A percentile compares a stretch with the other conserved stretches of the same genome.
Evolutionary conservation across 2,329 filamentous ascomycete species (phyloP).

Genomic region (Drechslerella dactyloides): DNA sequence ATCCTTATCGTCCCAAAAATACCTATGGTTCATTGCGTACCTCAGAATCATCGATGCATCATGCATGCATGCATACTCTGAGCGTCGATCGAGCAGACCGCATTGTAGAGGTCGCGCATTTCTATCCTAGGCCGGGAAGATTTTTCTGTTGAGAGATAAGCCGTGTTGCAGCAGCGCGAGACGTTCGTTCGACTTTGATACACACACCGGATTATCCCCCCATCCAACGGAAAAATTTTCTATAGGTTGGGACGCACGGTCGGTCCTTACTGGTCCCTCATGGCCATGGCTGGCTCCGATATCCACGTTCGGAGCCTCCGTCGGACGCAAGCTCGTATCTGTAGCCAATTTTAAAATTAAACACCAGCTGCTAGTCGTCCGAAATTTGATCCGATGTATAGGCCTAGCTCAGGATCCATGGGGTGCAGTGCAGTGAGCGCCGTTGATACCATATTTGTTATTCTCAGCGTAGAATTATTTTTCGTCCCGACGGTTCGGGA

Average conservation of each 20-base stretch:
- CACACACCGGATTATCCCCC: slow-evolving; percentile 43
- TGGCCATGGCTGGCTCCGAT: background rate
- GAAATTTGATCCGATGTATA: slow-evolving; percentile 3
- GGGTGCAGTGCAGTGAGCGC: too few species aligned
- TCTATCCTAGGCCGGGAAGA: too few species aligned
- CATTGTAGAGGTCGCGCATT: too few species aligned
- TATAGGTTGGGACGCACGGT: slow-evolving; percentile 28
- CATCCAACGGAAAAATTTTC: slow-evolving; percentile 43
- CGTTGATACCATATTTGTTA: too few species aligned
- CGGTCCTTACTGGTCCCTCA: background rate
- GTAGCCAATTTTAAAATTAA: too few species aligned
- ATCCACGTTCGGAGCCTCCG: background rate
- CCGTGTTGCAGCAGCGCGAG: background rate
- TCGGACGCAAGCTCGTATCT: background rate
- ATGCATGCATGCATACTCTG: too few species aligned
- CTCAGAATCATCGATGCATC: too few species aligned
- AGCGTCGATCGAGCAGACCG: too few species aligned
- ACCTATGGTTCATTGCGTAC: too few species aligned
- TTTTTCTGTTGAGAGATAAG: slow-evolving; percentile 50
- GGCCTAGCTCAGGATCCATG: too few species aligned
- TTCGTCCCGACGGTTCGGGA: slow-evolving; percentile 19
- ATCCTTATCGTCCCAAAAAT: too few species aligned
- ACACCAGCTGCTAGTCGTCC: background rate
- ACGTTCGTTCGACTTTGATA: slow-evolving; percentile 8
- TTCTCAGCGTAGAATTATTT: slow-evolving; percentile 12